A percentile compares a stretch with the other conserved stretches of the same genome.
Conservation (phyloP, 73 alveolate genomes). For the Paramecium pentaurelia region DNA sequence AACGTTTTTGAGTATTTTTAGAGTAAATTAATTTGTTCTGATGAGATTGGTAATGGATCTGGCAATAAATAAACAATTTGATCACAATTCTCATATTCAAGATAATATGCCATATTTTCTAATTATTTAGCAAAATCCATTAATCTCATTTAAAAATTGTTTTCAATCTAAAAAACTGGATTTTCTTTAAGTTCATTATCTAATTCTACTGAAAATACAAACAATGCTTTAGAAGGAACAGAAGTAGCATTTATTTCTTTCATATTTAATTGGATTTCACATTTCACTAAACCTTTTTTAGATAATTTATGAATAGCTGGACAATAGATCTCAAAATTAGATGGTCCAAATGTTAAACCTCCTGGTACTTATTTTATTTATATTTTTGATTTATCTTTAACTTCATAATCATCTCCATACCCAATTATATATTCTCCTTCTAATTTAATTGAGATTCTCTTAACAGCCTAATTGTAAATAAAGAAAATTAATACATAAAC, state of each 20-base stretch:
- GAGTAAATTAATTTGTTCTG: not conserved
- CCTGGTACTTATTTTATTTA: conserved; percentile 1
- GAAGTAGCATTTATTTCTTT: not conserved
- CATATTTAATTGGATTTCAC: conserved; percentile 1
- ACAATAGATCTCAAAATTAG: not conserved
- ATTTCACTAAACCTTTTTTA: not conserved
- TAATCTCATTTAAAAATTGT: not conserved
- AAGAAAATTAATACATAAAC: not conserved
- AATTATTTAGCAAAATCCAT: not conserved
- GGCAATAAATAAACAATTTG: not conserved
- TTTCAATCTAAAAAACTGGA: not conserved
- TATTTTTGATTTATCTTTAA: conserved; percentile 6
- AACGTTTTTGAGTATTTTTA: not conserved
- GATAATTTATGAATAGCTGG: not conserved
- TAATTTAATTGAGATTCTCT: not conserved
- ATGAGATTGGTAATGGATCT: not conserved
- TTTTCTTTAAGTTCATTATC: not conserved
- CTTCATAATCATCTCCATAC: not conserved
- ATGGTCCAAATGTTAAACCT: not conserved
- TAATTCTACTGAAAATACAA: not conserved
- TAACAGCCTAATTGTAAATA: not conserved
- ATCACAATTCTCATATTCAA: not conserved
- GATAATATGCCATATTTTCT: not conserved
- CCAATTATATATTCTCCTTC: conserved; percentile 1
- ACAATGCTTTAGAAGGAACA: not conserved